A percentile compares a stretch with the other conserved stretches of the same genome.
phyloP scores from a whole-genome alignment of 192 early-diverging fungal genomes.

The Backusella morwellensis region DNA sequence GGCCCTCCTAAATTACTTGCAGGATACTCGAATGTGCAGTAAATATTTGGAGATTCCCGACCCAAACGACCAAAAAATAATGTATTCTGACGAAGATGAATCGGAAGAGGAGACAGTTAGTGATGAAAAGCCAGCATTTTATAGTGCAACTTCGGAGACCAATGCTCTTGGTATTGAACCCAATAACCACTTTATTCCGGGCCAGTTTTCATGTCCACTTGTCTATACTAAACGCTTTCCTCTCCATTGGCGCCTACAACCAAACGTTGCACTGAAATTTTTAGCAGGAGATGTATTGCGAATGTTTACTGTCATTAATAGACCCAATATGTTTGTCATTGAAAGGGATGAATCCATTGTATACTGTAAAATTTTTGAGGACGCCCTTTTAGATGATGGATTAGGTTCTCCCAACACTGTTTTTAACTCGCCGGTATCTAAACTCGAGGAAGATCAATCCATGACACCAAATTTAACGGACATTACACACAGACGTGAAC shows the following conservation, averaged over 20 bases:
- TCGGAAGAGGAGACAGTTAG: conserved; percentile 35
- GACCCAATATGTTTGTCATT: conserved; percentile 71
- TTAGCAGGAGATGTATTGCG: conserved; percentile 51
- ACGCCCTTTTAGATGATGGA: neutral
- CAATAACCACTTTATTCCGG: conserved; percentile 38
- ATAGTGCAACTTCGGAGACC: neutral
- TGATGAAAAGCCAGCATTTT: conserved; percentile 3
- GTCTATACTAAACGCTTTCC: conserved; percentile 62
- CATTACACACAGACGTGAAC: neutral
- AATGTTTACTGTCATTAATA: conserved; percentile 63
- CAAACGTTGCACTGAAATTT: conserved; percentile 60
- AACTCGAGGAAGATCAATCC: neutral
- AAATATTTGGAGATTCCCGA: conserved; percentile 49
- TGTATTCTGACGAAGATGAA: conserved; percentile 52
- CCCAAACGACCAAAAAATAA: conserved; percentile 31
- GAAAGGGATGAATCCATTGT: conserved; percentile 54
- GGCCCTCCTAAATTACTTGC: conserved; percentile 57
- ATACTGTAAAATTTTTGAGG: conserved; percentile 49
- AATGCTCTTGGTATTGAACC: neutral
- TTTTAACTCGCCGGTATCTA: neutral
- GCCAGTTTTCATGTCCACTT: conserved; percentile 69
- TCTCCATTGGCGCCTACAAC: conserved; percentile 70
- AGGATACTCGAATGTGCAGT: conserved; percentile 59
- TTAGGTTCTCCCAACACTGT: neutral
- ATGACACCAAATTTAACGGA: neutral